phyloP scores from a whole-genome alignment of 768 basidiomycete genomes.

The Hygrophorus russula region DNA sequence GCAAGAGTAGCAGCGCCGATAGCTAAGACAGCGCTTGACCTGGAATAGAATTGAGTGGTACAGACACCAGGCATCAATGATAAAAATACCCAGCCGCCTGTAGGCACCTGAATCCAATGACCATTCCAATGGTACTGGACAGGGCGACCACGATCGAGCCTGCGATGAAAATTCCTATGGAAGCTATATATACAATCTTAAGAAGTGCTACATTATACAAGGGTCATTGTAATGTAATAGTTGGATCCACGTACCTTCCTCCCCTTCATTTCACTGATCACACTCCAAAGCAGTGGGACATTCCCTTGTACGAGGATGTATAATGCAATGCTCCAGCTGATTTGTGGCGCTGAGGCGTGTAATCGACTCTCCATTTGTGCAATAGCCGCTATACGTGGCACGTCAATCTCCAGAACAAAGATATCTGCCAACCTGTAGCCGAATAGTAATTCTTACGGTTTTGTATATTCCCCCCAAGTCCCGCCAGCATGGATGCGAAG shows the following conservation, averaged over 20 bases:
- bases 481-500: slow-evolving; percentile 45
- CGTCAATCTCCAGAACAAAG: neutral
- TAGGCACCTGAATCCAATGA: slow-evolving; percentile 61
- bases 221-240: neutral
- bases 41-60: slow-evolving; percentile 16
- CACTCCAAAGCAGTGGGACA: slow-evolving; percentile 57
- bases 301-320: slow-evolving; percentile 66
- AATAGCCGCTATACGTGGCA: slow-evolving; percentile 48
- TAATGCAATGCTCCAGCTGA: slow-evolving; percentile 58
- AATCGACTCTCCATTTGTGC: slow-evolving; percentile 47
- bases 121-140: slow-evolving; percentile 37
- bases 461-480: slow-evolving; percentile 47
- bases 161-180: slow-evolving; percentile 39
- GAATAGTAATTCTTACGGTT: slow-evolving; percentile 34
- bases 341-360: slow-evolving; percentile 45
- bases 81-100: slow-evolving; percentile 48
- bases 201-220: neutral
- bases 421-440: neutral
- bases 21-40: slow-evolving; percentile 54
- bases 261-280: slow-evolving; percentile 65
- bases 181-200: slow-evolving; percentile 43
- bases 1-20: slow-evolving; percentile 73
- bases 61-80: neutral
- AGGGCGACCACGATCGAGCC: slow-evolving; percentile 48
- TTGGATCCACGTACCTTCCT: slow-evolving; percentile 39